Evolutionary conservation across 225 moss, liverwort and hornwort genomes (phyloP).

Genomic region (Pleurozium schreberi): DNA sequence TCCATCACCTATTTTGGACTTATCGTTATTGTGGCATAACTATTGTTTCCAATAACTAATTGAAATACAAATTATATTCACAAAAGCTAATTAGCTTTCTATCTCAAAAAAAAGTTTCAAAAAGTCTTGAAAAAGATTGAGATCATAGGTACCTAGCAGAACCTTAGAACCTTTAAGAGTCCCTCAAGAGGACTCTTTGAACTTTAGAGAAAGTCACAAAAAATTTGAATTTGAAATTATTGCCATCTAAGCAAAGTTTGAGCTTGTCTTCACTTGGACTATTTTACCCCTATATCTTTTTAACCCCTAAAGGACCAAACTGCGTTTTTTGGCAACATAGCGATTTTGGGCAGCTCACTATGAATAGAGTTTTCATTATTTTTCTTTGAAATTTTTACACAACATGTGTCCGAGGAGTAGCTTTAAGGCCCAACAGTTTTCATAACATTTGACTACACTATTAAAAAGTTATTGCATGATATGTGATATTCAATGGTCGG

Average conservation of each 20-base stretch:
- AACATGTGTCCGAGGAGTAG: too few species aligned
- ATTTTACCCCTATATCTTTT: rapidly evolving
- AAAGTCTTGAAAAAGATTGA: background rate
- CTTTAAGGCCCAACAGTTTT: too few species aligned
- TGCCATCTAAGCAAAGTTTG: background rate
- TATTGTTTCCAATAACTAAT: rapidly evolving
- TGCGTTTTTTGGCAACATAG: too few species aligned
- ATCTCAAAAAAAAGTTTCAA: background rate
- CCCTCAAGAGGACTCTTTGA: rapidly evolving
- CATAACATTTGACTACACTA: too few species aligned
- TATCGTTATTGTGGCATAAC: background rate
- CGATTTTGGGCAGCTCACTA: too few species aligned
- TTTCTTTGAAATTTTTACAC: too few species aligned
- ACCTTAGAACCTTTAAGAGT: background rate
- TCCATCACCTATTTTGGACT: rapidly evolving
- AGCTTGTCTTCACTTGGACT: background rate
- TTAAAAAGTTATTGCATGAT: too few species aligned
- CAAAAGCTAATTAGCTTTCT: background rate
- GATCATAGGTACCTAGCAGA: rapidly evolving
- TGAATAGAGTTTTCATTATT: too few species aligned
- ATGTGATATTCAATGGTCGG: too few species aligned
- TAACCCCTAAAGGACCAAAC: too few species aligned
- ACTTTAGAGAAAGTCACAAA: background rate
- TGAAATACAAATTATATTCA: background rate
- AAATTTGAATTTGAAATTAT: background rate